These are phyloP conservation scores for Parathielavia hyrcaniae DNA, from an alignment of 495 filamentous ascomycete genomes.

Conservation along the genomic window DNA sequence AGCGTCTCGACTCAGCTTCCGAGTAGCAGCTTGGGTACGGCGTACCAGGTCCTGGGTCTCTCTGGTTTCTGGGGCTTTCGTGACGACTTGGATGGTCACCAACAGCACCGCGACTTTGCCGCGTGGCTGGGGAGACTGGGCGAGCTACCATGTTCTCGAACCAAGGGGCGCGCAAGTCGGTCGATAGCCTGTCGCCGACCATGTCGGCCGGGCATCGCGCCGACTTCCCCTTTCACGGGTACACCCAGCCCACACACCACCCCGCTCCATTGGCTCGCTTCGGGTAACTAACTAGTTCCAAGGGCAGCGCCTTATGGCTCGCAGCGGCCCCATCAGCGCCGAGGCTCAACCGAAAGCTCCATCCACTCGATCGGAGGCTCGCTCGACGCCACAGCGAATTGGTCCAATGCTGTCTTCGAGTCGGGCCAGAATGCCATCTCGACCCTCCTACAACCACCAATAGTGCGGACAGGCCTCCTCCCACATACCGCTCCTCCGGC, in stretches of 20 bases:
- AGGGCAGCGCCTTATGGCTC: slow-evolving; percentile 28
- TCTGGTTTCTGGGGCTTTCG: too few relatives aligned
- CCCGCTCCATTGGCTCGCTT: slow-evolving; percentile 1
- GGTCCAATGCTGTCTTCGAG: slow-evolving; percentile 61
- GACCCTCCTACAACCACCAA: slow-evolving; percentile 82
- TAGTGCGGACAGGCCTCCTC: slow-evolving; percentile 76
- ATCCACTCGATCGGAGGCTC: slow-evolving; percentile 71
- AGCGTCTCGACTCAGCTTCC: slow-evolving; percentile 1
- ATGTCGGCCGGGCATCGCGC: slow-evolving; percentile 45
- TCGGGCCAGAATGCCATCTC: slow-evolving; percentile 89
- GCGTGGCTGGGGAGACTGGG: slow-evolving; percentile 27
- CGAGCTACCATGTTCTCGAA: slow-evolving; percentile 56
- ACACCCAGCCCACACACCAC: slow-evolving; percentile 17
- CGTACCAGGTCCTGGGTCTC: not conserved
- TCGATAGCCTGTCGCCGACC: slow-evolving; percentile 57
- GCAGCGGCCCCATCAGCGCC: slow-evolving; percentile 38
- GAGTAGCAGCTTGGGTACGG: not conserved
- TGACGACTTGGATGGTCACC: slow-evolving; percentile 24
- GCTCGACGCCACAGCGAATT: slow-evolving; percentile 55
- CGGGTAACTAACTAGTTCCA: slow-evolving; percentile 26
- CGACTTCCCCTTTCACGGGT: slow-evolving; percentile 56
- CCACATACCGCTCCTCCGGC: slow-evolving; percentile 63
- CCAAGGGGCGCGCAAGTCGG: slow-evolving; percentile 58
- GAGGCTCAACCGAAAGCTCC: slow-evolving; percentile 84
- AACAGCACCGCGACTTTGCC: slow-evolving; percentile 13